phyloP scores from a whole-genome alignment of 305 asterid genomes.

The Rubia balearica region DNA sequence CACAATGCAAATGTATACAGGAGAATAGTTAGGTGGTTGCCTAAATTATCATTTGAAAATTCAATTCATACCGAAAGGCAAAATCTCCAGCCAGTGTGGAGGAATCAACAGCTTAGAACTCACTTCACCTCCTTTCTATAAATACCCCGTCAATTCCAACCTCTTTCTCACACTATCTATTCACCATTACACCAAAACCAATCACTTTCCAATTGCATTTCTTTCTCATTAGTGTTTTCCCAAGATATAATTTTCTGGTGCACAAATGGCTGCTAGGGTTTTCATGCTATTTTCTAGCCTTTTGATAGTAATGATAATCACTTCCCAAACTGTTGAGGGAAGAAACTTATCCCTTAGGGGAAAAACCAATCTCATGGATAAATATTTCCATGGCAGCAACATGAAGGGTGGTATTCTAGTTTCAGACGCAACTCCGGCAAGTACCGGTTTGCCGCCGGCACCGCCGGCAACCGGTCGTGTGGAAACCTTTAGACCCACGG shows the following conservation, averaged over 20 bases:
- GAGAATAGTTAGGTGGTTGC: too few species aligned
- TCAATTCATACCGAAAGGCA: too few species aligned
- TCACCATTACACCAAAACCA: too few species aligned
- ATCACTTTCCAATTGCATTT: not conserved
- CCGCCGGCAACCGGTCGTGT: constrained; percentile 21
- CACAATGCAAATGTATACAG: too few species aligned
- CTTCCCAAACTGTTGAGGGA: constrained; percentile 30
- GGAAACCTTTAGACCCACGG: constrained; percentile 23
- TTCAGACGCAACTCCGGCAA: constrained; percentile 21
- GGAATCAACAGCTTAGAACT: not conserved
- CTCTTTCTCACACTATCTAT: constrained; percentile 20
- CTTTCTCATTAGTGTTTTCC: not conserved
- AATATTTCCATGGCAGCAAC: constrained; percentile 15
- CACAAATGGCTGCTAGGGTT: constrained; percentile 8
- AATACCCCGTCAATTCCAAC: constrained; percentile 26
- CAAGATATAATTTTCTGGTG: not conserved
- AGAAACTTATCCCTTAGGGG: constrained; percentile 17
- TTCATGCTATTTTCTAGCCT: constrained; percentile 22
- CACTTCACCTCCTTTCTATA: constrained; percentile 28
- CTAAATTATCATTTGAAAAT: too few species aligned
- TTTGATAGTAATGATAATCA: constrained; percentile 28
- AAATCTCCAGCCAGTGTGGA: constrained; percentile 33
- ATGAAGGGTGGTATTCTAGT: constrained; percentile 14
- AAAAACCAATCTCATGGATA: not conserved
- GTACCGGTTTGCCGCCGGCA: constrained; percentile 19